Evolutionary conservation across 768 basidiomycete species (phyloP), one percentile per base, ranked within the genome.

Genomic region (Suillus cothurnatus): DNA sequence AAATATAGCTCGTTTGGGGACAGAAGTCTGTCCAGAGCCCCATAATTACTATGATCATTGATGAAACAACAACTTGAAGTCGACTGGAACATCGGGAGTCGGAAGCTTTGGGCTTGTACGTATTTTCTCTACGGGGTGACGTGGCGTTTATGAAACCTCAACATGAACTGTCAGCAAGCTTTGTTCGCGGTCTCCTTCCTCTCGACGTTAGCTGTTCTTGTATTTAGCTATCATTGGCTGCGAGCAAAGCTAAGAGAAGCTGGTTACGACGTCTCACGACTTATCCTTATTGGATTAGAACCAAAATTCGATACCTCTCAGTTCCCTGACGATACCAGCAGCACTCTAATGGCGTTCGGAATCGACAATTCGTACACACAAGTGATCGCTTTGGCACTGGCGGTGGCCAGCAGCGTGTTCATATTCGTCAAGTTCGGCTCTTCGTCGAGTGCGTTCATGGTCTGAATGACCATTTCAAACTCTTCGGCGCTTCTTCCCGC

Each of bases 211-310:
- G 38, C 73, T 38, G 26, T 78, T 63, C 88, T 92, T 76, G 68
- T 86, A 71, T 62, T 79, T 65, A 62, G 80, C 71, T 77, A 81
- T 62, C 78, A 76, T 70, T 79, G 78, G 70, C 53, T 88, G 66
- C 72, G 78, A 67, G 57, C 72, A 23, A 79, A 70, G 64, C 86
- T 92, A 69, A 70, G 71, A 8, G 81, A 79, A 11, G 82, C 84
- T 12, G 88, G 88, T 70, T 88, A 85, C 82, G 79, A 86, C 78
- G 52, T 87, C 64, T 79, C 84, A 32, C 75, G 83, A 23, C 73
- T 91, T 73, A 89, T 90, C 69, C 87, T 91, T 73, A 73, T 88
- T 57, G 89, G 89, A 63, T 80, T 88, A 61, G 67, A 78, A 82
- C 70, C 73, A 81, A 63, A 66, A 31, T 19, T 41, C 56, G 41